phyloP scores from a whole-genome alignment of 108 stramenopile genomes.

The Cyclotella choctawhatcheeana region DNA sequence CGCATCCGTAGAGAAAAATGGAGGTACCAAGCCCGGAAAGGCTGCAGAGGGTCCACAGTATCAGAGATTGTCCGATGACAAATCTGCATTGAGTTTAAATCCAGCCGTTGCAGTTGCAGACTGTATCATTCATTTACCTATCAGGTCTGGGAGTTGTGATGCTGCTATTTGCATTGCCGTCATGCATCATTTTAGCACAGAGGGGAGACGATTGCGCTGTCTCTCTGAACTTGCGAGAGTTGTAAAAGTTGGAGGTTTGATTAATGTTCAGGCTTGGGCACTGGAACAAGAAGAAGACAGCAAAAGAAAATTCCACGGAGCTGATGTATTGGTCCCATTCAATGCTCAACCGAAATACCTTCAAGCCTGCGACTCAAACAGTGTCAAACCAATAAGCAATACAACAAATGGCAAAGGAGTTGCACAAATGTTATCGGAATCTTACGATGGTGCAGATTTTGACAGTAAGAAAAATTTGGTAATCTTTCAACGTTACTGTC shows the following conservation, averaged over 20 bases:
- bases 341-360: constrained; percentile 90
- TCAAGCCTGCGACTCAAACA: constrained; percentile 27
- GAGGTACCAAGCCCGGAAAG: too few relatives aligned
- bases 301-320: constrained; percentile 81
- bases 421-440: constrained; percentile 74
- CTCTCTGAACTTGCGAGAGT: constrained; percentile 87
- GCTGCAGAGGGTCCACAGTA: constrained; percentile 62
- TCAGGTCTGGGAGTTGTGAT: constrained; percentile 83
- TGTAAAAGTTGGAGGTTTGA: constrained; percentile 81
- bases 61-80: constrained; percentile 55
- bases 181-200: constrained; percentile 96
- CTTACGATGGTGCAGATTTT: constrained; percentile 76
- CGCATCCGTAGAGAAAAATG: constrained; percentile 14
- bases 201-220: constrained; percentile 80
- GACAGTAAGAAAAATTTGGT: constrained; percentile 89
- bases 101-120: constrained; percentile 92
- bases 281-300: constrained; percentile 89
- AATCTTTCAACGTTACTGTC: constrained; percentile 97
- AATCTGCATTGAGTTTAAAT: constrained; percentile 55
- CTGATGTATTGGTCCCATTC: constrained; percentile 98
- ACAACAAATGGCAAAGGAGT: constrained; percentile 60
- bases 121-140: constrained; percentile 89
- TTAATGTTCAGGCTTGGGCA: constrained; percentile 98
- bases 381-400: background rate
- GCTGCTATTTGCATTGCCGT: constrained; percentile 99